Evolutionary conservation across 345 rosid genomes (phyloP).

Genomic region (Brassica napus): Da-Ae NC_063449.1:48072001-48072500

Average conservation of each 20-base stretch:
- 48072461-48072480: neutral
- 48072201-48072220: slow-evolving; percentile 96
- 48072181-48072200: slow-evolving; percentile 82
- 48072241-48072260: slow-evolving; percentile 47
- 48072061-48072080: slow-evolving; percentile 79
- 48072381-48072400: slow-evolving; percentile 87
- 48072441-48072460: neutral
- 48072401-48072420: slow-evolving; percentile 98
- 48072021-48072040: slow-evolving; percentile 82
- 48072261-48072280: slow-evolving; percentile 17
- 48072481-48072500: slow-evolving; percentile 8
- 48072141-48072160: neutral
- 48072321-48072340: slow-evolving; percentile 56
- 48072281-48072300: slow-evolving; percentile 3
- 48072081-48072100: neutral
- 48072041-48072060: slow-evolving; percentile 61
- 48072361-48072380: slow-evolving; percentile 73
- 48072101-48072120: neutral
- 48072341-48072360: slow-evolving; percentile 90
- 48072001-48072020: slow-evolving; percentile 87
- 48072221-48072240: slow-evolving; percentile 90
- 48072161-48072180: slow-evolving; percentile 18
- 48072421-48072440: slow-evolving; percentile 87
- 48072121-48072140: neutral
- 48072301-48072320: slow-evolving; percentile 19